Evolutionary conservation across 2,329 filamentous ascomycete genomes (phyloP), one percentile per base, ranked within the genome.

Genomic region (Ceratocystis cacaofunesta): DNA sequence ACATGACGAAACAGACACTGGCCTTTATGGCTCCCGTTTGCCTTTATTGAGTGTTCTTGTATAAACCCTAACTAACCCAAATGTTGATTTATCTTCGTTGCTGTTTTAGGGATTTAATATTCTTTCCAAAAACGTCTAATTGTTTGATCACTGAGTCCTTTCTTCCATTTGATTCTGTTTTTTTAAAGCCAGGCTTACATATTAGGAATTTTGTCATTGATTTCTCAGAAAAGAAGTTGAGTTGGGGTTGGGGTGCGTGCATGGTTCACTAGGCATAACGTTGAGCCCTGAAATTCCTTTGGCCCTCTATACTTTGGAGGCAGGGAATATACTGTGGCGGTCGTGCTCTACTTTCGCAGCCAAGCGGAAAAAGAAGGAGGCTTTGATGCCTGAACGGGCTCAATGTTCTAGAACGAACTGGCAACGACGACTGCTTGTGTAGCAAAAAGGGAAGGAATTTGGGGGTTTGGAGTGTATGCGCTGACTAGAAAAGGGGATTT

Each of bases 191-290:
- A 32, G 15, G 5, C 52, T 58, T 36, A 17, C 52, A 58, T 58
- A 58, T 30, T 8, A 32, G 32, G 6, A 30, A 17, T 32, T 30
- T 32, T 30, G 22, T 32, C 25, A 12, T 3, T n/a, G n/a, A 32
- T 10, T 15, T 58, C 12, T 2, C 25, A 32, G 52, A 32, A 58
- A 36, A 36, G 8, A 36, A 58, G 52, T 58, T 58, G 52, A 58
- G 52, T 58, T 58, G 52, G 52, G 52, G 52, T 58, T 58, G 52
- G 52, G 52, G 52, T 58, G 25, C 52, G 52, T 58, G 52, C 52
- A 58, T 58, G 28, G 52, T 8, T 32, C 52, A 58, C 52, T n/a
- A 12, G 1, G 28, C 28, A 58, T 58, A 32, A 30, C 32, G 52
- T 58, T 58, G 52, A 36, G 52, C 28, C 52, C 28, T 58, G 17